Conservation (phyloP, 2,329 filamentous ascomycete genomes). For the Seiridium unicorne region DNA sequence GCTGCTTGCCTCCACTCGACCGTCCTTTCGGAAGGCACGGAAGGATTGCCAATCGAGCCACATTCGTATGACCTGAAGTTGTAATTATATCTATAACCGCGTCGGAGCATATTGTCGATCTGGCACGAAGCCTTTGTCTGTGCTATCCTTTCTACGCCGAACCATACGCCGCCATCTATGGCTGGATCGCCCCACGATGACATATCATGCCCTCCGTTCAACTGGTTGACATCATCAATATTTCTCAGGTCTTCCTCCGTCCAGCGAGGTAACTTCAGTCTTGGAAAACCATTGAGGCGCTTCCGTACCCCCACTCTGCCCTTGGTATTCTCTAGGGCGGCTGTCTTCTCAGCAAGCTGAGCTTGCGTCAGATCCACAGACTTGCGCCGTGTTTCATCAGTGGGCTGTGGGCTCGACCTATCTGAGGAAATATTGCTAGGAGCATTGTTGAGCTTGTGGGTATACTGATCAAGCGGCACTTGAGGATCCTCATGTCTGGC, state of each 20-base stretch:
- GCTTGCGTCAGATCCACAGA: not conserved
- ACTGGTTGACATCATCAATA: not conserved
- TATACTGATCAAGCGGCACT: too few relatives aligned
- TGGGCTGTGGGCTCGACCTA: not conserved
- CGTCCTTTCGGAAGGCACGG: conserved; percentile 6
- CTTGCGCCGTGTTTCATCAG: not conserved
- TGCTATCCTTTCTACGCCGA: not conserved
- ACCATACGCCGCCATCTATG: not conserved
- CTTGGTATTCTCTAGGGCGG: not conserved
- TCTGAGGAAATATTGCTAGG: too few relatives aligned
- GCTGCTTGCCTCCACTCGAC: conserved; percentile 20
- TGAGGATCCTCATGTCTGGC: too few relatives aligned
- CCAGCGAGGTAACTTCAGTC: not conserved
- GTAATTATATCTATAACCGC: not conserved
- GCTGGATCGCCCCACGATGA: not conserved
- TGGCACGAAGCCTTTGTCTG: not conserved
- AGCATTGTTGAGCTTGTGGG: too few relatives aligned
- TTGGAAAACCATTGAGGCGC: not conserved
- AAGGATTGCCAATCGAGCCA: not conserved
- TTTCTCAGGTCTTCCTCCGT: not conserved
- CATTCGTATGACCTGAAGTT: not conserved
- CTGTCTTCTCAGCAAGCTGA: not conserved
- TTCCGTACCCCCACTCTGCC: not conserved
- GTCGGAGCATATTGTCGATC: not conserved
- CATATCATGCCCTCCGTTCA: not conserved